A percentile compares a stretch with the other conserved stretches of the same genome.
phyloP scores from a whole-genome alignment of 306 rosid species.

The Rosa multiflora region DNA sequence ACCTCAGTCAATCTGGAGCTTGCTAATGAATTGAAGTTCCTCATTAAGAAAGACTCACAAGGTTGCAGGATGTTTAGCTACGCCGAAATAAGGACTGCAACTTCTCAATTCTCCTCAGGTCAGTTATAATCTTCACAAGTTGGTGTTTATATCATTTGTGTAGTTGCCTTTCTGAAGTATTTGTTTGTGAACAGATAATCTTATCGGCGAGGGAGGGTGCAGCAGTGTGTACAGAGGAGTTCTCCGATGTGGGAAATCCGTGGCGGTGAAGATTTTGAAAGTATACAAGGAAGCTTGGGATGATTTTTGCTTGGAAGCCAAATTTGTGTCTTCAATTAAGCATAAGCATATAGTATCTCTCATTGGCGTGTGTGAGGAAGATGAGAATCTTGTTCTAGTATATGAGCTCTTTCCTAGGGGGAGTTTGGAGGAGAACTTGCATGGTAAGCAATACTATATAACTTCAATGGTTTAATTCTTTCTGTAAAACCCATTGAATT shows the following conservation, averaged over 20 bases:
- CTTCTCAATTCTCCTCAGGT: conserved; percentile 67
- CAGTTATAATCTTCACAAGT: background rate
- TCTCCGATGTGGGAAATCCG: conserved; percentile 48
- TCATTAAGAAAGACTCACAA: conserved; percentile 21
- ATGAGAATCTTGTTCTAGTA: conserved; percentile 50
- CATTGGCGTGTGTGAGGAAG: conserved; percentile 54
- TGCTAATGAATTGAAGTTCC: conserved; percentile 5
- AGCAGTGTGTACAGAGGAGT: conserved; percentile 64
- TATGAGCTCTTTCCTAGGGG: conserved; percentile 65
- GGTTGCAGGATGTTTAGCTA: conserved; percentile 52
- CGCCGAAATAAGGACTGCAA: conserved; percentile 51
- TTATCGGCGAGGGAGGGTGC: conserved; percentile 81
- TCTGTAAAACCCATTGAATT: conserved; percentile 6
- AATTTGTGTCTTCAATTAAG: conserved; percentile 53
- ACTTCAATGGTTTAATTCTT: background rate
- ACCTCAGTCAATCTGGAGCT: background rate
- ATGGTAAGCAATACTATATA: conserved; percentile 47
- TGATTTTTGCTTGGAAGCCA: conserved; percentile 55
- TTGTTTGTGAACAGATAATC: conserved; percentile 43
- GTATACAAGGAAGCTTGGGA: conserved; percentile 61
- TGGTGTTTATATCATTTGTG: background rate
- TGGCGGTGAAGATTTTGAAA: conserved; percentile 64
- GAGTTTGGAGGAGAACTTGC: conserved; percentile 61
- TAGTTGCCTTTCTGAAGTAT: conserved; percentile 1
- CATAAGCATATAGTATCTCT: conserved; percentile 54